These are phyloP conservation scores for Oehlia diaphana DNA, from an alignment of 192 early-diverging fungal genomes.

Conservation along the genomic window DNA sequence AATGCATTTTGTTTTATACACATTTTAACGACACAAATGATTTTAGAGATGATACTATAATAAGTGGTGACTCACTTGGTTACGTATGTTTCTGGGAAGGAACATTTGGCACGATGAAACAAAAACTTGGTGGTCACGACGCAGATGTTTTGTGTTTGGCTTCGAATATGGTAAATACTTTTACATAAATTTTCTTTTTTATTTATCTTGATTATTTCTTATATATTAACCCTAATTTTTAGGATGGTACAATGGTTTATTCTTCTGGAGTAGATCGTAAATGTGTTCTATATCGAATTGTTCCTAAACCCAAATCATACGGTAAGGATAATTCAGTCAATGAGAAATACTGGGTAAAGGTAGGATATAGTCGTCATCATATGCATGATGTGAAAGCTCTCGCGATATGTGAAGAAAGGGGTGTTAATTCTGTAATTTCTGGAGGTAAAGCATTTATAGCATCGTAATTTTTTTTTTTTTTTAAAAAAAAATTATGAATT, in stretches of 20 bases:
- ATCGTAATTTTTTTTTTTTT: not conserved
- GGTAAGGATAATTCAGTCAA: not conserved
- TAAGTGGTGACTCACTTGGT: slow-evolving; percentile 90
- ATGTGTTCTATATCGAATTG: slow-evolving; percentile 65
- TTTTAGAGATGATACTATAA: slow-evolving; percentile 65
- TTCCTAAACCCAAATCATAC: slow-evolving; percentile 34
- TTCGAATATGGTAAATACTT: slow-evolving; percentile 44
- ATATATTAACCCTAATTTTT: not conserved
- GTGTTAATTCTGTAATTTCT: slow-evolving; percentile 72
- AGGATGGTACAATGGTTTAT: slow-evolving; percentile 72
- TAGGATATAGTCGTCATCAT: slow-evolving; percentile 89
- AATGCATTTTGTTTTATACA: not conserved
- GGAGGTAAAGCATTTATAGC: slow-evolving; percentile 40
- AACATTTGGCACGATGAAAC: slow-evolving; percentile 61
- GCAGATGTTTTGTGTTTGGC: slow-evolving; percentile 90
- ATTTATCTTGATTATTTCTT: not conserved
- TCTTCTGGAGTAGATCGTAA: slow-evolving; percentile 91
- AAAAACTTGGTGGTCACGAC: slow-evolving; percentile 68
- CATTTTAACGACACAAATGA: not conserved
- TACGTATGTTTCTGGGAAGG: slow-evolving; percentile 89
- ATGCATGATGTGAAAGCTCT: slow-evolving; percentile 93
- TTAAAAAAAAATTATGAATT: not conserved
- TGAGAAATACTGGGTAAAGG: slow-evolving; percentile 67
- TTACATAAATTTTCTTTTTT: not conserved
- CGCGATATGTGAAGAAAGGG: slow-evolving; percentile 69